Evolutionary conservation across 257 asterid genomes (phyloP).

Genomic region (Catharanthus roseus): DNA sequence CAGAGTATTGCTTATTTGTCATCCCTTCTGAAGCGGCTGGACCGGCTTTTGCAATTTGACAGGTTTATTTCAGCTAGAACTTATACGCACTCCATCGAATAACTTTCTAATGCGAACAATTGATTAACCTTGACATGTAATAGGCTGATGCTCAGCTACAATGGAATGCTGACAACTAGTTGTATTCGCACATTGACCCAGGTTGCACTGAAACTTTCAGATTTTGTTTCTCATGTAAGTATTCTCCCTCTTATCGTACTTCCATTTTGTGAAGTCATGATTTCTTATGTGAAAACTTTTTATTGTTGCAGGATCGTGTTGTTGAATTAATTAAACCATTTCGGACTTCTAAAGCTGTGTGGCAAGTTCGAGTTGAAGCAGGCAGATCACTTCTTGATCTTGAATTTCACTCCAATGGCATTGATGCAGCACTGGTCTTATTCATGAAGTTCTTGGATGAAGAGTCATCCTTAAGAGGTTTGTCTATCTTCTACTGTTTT

Average conservation of each 20-base stretch:
- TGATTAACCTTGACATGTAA: slow-evolving; percentile 17
- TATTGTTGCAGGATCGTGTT: slow-evolving; percentile 58
- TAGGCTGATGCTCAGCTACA: slow-evolving; percentile 98
- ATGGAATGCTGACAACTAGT: slow-evolving; percentile 82
- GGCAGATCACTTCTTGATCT: slow-evolving; percentile 85
- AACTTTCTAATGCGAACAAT: slow-evolving; percentile 8
- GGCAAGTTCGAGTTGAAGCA: slow-evolving; percentile 83
- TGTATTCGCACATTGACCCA: slow-evolving; percentile 76
- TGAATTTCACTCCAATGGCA: slow-evolving; percentile 74
- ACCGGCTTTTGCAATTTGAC: slow-evolving; percentile 92
- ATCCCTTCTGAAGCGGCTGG: slow-evolving; percentile 93
- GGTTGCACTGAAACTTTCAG: slow-evolving; percentile 84
- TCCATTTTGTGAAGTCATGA: neutral
- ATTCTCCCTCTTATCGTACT: slow-evolving; percentile 9
- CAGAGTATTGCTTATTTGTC: slow-evolving; percentile 74
- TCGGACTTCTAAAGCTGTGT: slow-evolving; percentile 40
- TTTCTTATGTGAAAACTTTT: slow-evolving; percentile 20
- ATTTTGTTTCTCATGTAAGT: slow-evolving; percentile 81
- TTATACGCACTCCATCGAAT: slow-evolving; percentile 2
- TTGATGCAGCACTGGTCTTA: slow-evolving; percentile 65
- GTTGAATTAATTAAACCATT: slow-evolving; percentile 67
- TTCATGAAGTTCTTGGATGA: slow-evolving; percentile 63
- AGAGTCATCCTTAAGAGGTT: slow-evolving; percentile 85
- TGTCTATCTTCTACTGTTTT: slow-evolving; percentile 1
- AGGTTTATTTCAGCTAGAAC: slow-evolving; percentile 40